Evolutionary conservation across 108 stramenopile species (phyloP), one percentile per base, ranked within the genome.

Genomic region (Fragilaria crotonensis): DNA sequence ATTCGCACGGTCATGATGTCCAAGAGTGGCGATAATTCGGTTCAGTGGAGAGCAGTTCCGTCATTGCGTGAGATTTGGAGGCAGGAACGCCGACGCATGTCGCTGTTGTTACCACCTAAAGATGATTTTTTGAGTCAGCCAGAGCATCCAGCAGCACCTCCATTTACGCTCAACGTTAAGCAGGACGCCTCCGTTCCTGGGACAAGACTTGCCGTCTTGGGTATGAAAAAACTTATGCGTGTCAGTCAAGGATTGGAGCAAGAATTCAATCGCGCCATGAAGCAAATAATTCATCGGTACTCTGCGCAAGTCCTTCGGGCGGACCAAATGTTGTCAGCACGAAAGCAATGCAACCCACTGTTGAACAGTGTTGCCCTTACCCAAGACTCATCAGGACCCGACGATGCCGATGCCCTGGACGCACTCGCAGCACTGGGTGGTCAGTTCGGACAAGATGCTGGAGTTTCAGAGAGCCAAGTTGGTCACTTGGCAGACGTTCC

Each of bases 31-130:
- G 46, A 72, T 36, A 64, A 80, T 48, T 57, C 66, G 1, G 65
- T 93, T 29, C 86, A 89, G 54, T 93, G 91, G 91, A 70, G 91
- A 33, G 91, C 91, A 4, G 88, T 93, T 28, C 91, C 91, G 5
- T 86, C 84, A 70, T 62, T 93, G 48, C 67, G 83, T 57, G 88
- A 87, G 58, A 89, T 93, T 29, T 93, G 91, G 91, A 71, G 67
- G 52, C 73, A 89, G 60, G 91, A 93, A 50, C 74, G 88, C 5
- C 63, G 63, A 45, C 66, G 91, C 22, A 89, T 89, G 87, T 58
- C 72, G 11, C 60, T 56, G 23, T 59, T 93, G 29, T 41, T 41
- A 41, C 36, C 36, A 41, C 80, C 85, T 23, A 63, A 85, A 44
- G 64, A 89, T 51, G 85, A 89, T 32, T 81, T 93, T 74, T 59